phyloP scores from a whole-genome alignment of 2,329 filamentous ascomycete species.

The Eutypella sp. region DNA sequence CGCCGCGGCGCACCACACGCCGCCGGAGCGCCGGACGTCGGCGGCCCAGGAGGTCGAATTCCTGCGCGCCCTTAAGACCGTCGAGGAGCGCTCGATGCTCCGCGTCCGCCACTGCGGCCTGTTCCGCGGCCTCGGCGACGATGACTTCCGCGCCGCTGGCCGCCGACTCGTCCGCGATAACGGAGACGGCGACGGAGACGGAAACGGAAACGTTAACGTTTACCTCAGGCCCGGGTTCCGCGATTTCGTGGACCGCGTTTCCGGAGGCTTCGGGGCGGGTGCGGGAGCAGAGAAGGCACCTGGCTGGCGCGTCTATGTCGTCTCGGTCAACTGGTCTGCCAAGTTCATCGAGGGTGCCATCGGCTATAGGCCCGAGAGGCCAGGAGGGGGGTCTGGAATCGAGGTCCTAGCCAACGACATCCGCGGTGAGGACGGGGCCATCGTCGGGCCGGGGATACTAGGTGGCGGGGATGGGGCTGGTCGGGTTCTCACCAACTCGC shows the following conservation, averaged over 20 bases:
- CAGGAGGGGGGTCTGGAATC: constrained; percentile 16
- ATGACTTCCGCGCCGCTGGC: constrained; percentile 23
- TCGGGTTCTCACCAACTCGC: constrained; percentile 33
- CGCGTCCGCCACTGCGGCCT: constrained; percentile 39
- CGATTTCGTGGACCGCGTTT: constrained; percentile 20
- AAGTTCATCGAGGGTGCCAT: constrained; percentile 45
- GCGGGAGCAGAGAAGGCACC: no score
- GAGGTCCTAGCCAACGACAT: constrained; percentile 42
- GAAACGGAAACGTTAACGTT: constrained; percentile 29
- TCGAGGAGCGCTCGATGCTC: constrained; percentile 42
- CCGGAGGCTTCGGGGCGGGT: no score
- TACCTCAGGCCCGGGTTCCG: constrained; percentile 36
- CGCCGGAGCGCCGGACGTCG: constrained; percentile 27
- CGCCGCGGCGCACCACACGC: constrained; percentile 28
- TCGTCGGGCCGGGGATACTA: constrained; percentile 35
- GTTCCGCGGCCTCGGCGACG: constrained; percentile 35
- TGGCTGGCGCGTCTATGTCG: constrained; percentile 37
- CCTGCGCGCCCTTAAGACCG: constrained; percentile 35
- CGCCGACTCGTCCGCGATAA: constrained; percentile 34
- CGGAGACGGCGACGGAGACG: constrained; percentile 29
- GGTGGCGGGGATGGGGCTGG: constrained; percentile 15
- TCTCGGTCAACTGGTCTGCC: constrained; percentile 49
- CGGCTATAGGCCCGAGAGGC: constrained; percentile 26
- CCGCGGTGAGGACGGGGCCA: constrained; percentile 27
- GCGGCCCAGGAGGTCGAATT: constrained; percentile 37